These are phyloP conservation scores for Lindgomyces ingoldianus DNA, from an alignment of 495 filamentous ascomycete species.

Conservation along the genomic window DNA sequence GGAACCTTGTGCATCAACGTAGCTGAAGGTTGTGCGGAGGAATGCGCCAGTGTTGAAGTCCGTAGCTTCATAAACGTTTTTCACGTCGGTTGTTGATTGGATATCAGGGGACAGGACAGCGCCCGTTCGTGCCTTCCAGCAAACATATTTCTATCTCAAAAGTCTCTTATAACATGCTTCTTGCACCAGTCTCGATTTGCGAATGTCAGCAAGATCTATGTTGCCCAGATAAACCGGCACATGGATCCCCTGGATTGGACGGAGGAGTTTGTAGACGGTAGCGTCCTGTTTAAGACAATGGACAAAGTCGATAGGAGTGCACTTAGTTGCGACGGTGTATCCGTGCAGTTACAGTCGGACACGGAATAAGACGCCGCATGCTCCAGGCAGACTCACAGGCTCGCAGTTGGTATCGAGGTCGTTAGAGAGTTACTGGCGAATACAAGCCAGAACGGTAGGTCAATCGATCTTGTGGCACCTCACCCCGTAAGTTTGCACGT, in stretches of 20 bases:
- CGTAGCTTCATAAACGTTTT: no score
- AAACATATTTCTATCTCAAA: no score
- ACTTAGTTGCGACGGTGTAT: conserved; percentile 55
- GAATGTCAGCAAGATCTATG: conserved; percentile 43
- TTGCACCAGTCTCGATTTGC: no score
- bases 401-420: conserved; percentile 43
- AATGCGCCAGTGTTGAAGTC: no score
- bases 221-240: conserved; percentile 46
- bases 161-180: no score
- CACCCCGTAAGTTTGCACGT: conserved; percentile 35
- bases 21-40: no score
- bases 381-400: conserved; percentile 47
- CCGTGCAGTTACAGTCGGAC: conserved; percentile 50
- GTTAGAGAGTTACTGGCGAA: conserved; percentile 29
- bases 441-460: conserved; percentile 29
- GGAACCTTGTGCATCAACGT: no score
- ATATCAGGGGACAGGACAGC: no score
- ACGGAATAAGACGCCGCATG: conserved; percentile 34
- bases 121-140: no score
- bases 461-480: conserved; percentile 27
- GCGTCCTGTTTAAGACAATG: conserved; percentile 40
- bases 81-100: no score
- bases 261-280: conserved; percentile 43
- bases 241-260: conserved; percentile 43
- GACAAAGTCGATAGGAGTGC: conserved; percentile 39